Base-by-base conservation (phyloP, 352 stramenopile genomes). In the Blastocystis sp. region DNA sequence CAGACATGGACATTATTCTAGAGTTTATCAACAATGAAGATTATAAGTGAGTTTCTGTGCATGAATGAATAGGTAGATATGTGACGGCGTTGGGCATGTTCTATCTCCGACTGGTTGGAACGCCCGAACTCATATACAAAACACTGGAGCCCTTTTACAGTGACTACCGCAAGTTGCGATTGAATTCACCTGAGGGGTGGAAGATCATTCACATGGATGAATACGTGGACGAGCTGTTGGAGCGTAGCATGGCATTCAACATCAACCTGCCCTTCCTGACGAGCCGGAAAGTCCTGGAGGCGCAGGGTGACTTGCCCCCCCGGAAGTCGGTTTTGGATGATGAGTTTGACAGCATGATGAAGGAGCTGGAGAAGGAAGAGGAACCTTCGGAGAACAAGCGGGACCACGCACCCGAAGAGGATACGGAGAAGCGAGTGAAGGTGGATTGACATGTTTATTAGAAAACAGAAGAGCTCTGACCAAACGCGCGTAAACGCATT, bases 1-100 rank as follows among this genome's bases (percentile, higher is more conserved):
- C 95, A 0, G 94, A 98, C 84, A 89, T 94, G 44, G 95, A 98
- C 38, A 94, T 98, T 51, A 90, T 98, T 32, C 87, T 93, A 36
- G 91, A 93, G 77, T 97, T 98, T 87, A 93, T 99, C 24, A 88
- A 96, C 73, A 97, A 98, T 87, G 93, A 97, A 7, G 93, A 98
- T 86, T 98, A 97, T 90, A 98, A 98, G 90, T 84, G 44, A 2
- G 6, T 90, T 32, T 67, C n/a, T 48, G 46, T 36, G 67, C 40
- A 42, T 0, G 65, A 42, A 16, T 61, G 48, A 53, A 24, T 29
- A 48, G 57, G 7, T 84, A 91, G 89, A 84, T 98, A 98, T 89
- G 90, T 98, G 61, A 92, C 93, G 53, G 90, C 94, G 11, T 88
- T 98, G 11, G 96, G 95, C 1, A 93, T 93, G 0, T 96, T 98